Evolutionary conservation across 176 grass and related monocot species (phyloP).

Genomic region (Metroxylon sagu): DNA sequence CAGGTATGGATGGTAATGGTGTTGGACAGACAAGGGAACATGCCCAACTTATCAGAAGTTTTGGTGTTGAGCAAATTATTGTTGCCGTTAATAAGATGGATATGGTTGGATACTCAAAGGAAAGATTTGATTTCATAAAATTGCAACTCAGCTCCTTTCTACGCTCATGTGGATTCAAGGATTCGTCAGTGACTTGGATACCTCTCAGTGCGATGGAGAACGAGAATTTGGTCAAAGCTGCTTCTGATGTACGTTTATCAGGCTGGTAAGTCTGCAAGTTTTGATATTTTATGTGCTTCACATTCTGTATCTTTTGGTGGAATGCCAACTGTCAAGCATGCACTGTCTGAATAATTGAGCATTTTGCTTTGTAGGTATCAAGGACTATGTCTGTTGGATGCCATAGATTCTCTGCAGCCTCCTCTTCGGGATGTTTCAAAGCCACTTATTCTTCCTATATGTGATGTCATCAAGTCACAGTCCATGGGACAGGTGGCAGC

Average conservation of each 20-base stretch:
- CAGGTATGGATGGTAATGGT: conserved; percentile 84
- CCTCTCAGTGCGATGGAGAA: conserved; percentile 84
- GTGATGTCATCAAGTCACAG: conserved; percentile 83
- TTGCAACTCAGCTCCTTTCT: conserved; percentile 65
- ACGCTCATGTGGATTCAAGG: conserved; percentile 66
- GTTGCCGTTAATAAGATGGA: conserved; percentile 97
- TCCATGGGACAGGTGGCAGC: conserved; percentile 71
- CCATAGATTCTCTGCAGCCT: conserved; percentile 70
- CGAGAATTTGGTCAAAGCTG: conserved; percentile 61
- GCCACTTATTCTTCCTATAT: conserved; percentile 92
- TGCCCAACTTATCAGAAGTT: conserved; percentile 84
- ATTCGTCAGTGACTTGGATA: conserved; percentile 73
- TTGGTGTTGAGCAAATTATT: conserved; percentile 91
- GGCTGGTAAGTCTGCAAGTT: conserved; percentile 54
- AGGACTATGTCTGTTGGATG: conserved; percentile 70
- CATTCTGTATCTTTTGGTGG: no score
- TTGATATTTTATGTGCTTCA: background rate
- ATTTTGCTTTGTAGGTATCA: conserved; percentile 54
- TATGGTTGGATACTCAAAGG: conserved; percentile 65
- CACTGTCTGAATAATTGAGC: background rate
- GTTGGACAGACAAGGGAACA: conserved; percentile 97
- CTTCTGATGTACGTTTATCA: conserved; percentile 57
- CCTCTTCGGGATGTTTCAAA: conserved; percentile 84
- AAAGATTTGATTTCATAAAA: conserved; percentile 88
- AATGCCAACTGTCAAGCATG: no score